Percentiles rank a stretch among this genome's conserved stretches.
phyloP scores from a whole-genome alignment of 257 asterid species.

The Solanum sejunctum region DNA sequence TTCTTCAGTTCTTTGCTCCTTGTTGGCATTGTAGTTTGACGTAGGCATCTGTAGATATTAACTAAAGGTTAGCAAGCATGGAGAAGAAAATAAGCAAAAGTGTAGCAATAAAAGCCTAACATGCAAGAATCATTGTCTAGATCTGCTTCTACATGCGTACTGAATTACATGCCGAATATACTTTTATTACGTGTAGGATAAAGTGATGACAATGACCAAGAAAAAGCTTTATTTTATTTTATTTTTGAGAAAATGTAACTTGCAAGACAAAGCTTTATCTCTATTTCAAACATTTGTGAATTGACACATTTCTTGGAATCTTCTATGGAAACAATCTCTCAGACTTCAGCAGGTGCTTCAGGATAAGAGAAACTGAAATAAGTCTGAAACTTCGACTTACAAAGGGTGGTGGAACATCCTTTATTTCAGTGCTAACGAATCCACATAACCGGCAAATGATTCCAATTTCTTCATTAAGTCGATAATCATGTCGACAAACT shows the following conservation, averaged over 20 bases:
- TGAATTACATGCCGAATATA: background rate
- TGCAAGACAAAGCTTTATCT: background rate
- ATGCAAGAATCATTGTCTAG: background rate
- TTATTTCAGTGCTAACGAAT: conserved; percentile 60
- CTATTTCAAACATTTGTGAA: background rate
- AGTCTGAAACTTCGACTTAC: conserved; percentile 31
- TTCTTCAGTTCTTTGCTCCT: conserved; percentile 50
- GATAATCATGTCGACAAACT: conserved; percentile 62
- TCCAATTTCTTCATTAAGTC: conserved; percentile 80
- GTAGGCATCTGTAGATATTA: conserved; percentile 26
- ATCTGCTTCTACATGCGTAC: background rate
- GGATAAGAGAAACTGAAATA: background rate
- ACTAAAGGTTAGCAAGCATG: background rate
- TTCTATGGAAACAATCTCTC: background rate
- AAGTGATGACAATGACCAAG: background rate
- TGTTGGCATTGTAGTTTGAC: conserved; percentile 15
- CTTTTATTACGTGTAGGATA: background rate
- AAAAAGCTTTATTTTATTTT: background rate
- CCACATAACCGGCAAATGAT: conserved; percentile 74
- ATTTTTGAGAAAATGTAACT: too few relatives aligned
- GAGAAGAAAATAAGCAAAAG: background rate
- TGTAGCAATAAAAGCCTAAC: background rate
- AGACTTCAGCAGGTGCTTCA: background rate
- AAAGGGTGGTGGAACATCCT: conserved; percentile 75
- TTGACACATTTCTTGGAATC: background rate